Conservation (phyloP, 2,329 filamentous ascomycete species). For the Fusarium temperatum region DNA sequence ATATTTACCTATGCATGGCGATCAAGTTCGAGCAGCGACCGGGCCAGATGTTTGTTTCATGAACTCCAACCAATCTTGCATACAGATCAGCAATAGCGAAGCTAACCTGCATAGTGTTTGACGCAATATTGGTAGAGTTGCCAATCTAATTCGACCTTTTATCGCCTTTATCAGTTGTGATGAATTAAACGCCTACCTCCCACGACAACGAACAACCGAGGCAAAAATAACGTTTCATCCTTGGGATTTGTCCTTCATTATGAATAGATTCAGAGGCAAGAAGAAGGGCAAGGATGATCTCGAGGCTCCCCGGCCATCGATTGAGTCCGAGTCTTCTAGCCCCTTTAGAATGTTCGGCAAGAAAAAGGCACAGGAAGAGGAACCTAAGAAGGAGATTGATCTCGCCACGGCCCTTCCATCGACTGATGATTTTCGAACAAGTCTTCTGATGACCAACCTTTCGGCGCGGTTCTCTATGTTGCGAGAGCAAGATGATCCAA, state of each 20-base stretch:
- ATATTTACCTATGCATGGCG: background rate
- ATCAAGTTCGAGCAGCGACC: background rate
- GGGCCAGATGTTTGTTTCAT: background rate
- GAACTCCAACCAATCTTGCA: background rate
- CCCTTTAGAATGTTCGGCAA: constrained; percentile 66
- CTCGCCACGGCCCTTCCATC: constrained; percentile 79
- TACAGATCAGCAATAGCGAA: background rate
- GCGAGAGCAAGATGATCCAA: constrained; percentile 91
- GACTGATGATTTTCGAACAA: constrained; percentile 91
- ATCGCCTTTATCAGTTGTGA: constrained; percentile 11
- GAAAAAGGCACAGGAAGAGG: constrained; percentile 63
- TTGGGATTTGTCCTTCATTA: constrained; percentile 46
- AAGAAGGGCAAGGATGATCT: constrained; percentile 73
- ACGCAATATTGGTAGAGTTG: constrained; percentile 18
- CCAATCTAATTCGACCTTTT: constrained; percentile 20
- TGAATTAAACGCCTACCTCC: constrained; percentile 31
- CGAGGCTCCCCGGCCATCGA: constrained; percentile 56
- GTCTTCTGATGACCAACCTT: constrained; percentile 92
- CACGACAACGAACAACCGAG: background rate
- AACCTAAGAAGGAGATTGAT: constrained; percentile 74
- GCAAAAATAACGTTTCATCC: background rate
- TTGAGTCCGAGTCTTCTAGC: constrained; percentile 63
- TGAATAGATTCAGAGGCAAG: constrained; percentile 82
- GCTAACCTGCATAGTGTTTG: constrained; percentile 22
- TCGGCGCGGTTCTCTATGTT: constrained; percentile 98